Base-by-base conservation (phyloP, 495 filamentous ascomycete genomes). In the Podospora fimiseda region DNA sequence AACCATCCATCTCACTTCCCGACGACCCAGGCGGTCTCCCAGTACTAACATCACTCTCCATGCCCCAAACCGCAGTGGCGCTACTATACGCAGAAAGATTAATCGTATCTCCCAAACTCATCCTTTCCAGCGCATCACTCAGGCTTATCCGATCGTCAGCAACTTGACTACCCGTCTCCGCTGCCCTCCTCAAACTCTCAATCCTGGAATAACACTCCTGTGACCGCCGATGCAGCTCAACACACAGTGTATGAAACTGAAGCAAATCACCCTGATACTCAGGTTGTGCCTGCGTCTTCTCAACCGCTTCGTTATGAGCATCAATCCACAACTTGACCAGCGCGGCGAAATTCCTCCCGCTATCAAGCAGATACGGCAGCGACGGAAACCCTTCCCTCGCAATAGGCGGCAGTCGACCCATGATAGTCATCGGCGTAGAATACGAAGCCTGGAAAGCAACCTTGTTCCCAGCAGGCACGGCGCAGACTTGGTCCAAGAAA, bases 341-440 rank as follows among this genome's bases (percentile, higher is more conserved):
- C n/a, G 83, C 84, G 9, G 93, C 90, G 61, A 88, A 96, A 65
- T 86, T 89, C 47, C 89, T 82, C 3, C 90, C 82, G 52, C 92
- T 85, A 58, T 99, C 93, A 60, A 99, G 88, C 11, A 99, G 79
- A 64, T 95, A 96, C 1, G 93, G 93, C 21, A 99, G 80, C 27
- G 87, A 91, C 7, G 92, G 94, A 57, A 96, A 97, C 0, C 93
- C 93, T 72, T 99, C 94, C 42, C 88, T 80, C 18, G 88, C 90
- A 8, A 87, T 84, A 9, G 80, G 82, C 1, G 90, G 88, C 39
- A 97, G 69, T 2, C 94, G 83, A 23, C 85, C 83, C 19, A 96
- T 80, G 57, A 99, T 97, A 14, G 90, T 89, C 40, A 94, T 82
- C 8, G 93, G 93, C 1, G 93, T 97, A 27, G 86, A 88, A 69